Percentiles rank a stretch among this genome's conserved stretches.
These are phyloP conservation scores for Cylindrodendrum hubeiense DNA, from an alignment of 2,329 filamentous ascomycete species.

Conservation along the genomic window DNA sequence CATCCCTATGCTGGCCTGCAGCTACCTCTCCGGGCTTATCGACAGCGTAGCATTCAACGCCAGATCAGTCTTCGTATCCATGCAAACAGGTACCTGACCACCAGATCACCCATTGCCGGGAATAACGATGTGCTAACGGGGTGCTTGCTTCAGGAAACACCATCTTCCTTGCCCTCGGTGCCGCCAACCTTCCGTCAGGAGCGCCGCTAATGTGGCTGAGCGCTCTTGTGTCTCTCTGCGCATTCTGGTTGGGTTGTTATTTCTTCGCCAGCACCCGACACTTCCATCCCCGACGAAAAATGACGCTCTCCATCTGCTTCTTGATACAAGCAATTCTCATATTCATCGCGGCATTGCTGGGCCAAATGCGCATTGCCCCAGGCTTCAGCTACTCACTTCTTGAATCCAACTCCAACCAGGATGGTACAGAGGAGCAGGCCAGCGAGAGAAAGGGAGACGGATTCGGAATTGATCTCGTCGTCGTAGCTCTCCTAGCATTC, in stretches of 20 bases:
- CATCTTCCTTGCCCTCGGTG: slow-evolving; percentile 71
- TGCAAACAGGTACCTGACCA: slow-evolving; percentile 53
- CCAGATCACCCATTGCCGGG: too few relatives aligned
- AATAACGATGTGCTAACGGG: background rate
- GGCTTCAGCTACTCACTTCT: slow-evolving; percentile 7
- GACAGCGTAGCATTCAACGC: slow-evolving; percentile 54
- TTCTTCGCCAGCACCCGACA: slow-evolving; percentile 53
- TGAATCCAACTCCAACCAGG: background rate
- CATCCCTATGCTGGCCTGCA: slow-evolving; percentile 53
- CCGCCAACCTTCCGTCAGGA: slow-evolving; percentile 62
- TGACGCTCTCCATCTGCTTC: slow-evolving; percentile 62
- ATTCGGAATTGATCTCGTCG: slow-evolving; percentile 48
- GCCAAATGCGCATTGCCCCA: slow-evolving; percentile 54
- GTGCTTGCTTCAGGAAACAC: slow-evolving; percentile 58
- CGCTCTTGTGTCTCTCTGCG: slow-evolving; percentile 62
- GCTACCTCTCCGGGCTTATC: slow-evolving; percentile 51
- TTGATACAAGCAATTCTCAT: slow-evolving; percentile 64
- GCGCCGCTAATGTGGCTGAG: slow-evolving; percentile 64
- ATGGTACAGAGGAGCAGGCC: background rate
- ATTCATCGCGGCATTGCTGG: slow-evolving; percentile 64
- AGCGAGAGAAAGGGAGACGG: slow-evolving; percentile 2
- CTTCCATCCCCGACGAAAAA: slow-evolving; percentile 38
- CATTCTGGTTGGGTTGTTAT: slow-evolving; percentile 67
- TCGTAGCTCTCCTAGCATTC: slow-evolving; percentile 63
- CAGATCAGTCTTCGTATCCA: slow-evolving; percentile 51